A percentile compares a stretch with the other conserved stretches of the same genome.
Evolutionary conservation across 805 yeast species (phyloP).

Genomic region (Brettanomyces anomalus): DNA sequence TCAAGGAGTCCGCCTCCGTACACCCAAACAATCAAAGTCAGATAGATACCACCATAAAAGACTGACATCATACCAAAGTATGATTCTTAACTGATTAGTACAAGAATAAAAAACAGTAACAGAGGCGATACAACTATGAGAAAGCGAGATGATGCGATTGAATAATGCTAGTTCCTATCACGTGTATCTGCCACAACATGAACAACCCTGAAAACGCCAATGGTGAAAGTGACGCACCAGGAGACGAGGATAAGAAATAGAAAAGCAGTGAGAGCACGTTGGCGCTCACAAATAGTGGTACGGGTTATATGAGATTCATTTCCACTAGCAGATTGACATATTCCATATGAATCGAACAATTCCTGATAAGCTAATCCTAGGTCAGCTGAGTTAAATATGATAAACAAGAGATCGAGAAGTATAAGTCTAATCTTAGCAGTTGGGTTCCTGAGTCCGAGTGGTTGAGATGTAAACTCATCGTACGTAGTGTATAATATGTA

Average conservation of each 20-base stretch:
- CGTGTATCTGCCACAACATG: constrained; percentile 36
- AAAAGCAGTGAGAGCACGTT: constrained; percentile 70
- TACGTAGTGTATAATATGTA: constrained; percentile 76
- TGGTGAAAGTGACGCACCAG: constrained; percentile 82
- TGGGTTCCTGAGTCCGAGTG: constrained; percentile 83
- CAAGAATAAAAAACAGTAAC: no score
- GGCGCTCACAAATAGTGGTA: constrained; percentile 57
- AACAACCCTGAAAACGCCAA: constrained; percentile 77
- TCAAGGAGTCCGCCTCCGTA: no score
- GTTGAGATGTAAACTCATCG: constrained; percentile 90
- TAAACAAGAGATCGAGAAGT: constrained; percentile 75
- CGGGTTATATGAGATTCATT: background rate
- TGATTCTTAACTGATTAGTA: no score
- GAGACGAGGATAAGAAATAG: constrained; percentile 63
- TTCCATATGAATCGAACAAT: constrained; percentile 75
- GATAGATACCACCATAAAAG: no score
- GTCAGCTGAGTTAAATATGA: constrained; percentile 84
- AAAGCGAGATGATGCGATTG: background rate
- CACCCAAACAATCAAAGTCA: no score
- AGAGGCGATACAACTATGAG: background rate
- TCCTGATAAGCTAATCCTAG: constrained; percentile 80
- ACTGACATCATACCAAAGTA: no score
- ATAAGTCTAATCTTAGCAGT: constrained; percentile 72
- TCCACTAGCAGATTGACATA: constrained; percentile 34
- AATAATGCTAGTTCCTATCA: background rate